A percentile compares a stretch with the other conserved stretches of the same genome.
These are phyloP conservation scores for Hypoxylon sp. DNA, from an alignment of 2,329 filamentous ascomycete genomes.

Conservation along the genomic window DNA sequence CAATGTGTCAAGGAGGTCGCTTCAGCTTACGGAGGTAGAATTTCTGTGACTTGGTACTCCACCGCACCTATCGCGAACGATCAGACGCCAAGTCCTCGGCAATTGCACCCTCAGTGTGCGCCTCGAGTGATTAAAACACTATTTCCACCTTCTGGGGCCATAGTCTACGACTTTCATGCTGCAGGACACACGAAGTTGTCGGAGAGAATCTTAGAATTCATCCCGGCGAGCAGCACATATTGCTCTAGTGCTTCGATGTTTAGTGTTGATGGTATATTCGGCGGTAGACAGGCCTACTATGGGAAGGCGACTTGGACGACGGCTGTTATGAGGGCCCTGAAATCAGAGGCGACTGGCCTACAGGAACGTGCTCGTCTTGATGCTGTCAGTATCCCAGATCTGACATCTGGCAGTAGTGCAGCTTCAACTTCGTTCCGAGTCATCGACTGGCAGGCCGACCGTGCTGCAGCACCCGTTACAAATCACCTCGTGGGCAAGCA, in stretches of 20 bases:
- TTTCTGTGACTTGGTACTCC: constrained; percentile 36
- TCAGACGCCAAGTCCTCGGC: constrained; percentile 10
- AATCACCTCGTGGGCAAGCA: constrained; percentile 38
- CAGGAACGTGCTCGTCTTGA: constrained; percentile 11
- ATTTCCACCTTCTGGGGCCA: constrained; percentile 36
- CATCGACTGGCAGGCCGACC: constrained; percentile 52
- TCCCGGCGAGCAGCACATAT: constrained; percentile 45
- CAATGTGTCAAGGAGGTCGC: constrained; percentile 41
- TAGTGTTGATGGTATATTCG: neutral
- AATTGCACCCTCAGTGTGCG: constrained; percentile 44
- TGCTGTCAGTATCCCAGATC: constrained; percentile 37
- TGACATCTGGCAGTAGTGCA: constrained; percentile 33
- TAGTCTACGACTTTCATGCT: constrained; percentile 48
- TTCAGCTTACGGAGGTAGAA: neutral
- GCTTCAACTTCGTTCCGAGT: constrained; percentile 43
- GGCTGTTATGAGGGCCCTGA: constrained; percentile 35
- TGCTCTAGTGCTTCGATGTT: constrained; percentile 20
- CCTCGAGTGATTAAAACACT: constrained; percentile 43
- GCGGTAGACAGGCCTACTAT: constrained; percentile 19
- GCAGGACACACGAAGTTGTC: constrained; percentile 41
- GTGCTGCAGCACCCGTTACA: constrained; percentile 40
- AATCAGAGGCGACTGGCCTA: neutral
- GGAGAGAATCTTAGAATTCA: constrained; percentile 31
- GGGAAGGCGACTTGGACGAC: constrained; percentile 34
- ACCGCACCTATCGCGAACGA: constrained; percentile 23